A percentile compares a stretch with the other conserved stretches of the same genome.
These are phyloP conservation scores for Diaporthe humulicola DNA, from an alignment of 2,329 filamentous ascomycete species.

Conservation along the genomic window DNA sequence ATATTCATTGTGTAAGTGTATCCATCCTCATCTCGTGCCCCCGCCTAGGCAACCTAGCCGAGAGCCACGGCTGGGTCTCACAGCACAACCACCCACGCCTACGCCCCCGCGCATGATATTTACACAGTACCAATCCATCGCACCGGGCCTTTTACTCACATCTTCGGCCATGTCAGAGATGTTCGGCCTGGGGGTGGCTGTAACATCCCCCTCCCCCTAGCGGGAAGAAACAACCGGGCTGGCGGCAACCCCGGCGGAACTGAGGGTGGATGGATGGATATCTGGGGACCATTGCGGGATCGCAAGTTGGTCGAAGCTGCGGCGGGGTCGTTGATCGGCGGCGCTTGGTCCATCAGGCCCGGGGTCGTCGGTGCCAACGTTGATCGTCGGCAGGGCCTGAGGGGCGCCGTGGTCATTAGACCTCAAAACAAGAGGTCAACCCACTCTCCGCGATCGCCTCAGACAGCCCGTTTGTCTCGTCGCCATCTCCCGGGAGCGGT, in stretches of 20 bases:
- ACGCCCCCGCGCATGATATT: background rate
- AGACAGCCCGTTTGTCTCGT: background rate
- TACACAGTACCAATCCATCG: background rate
- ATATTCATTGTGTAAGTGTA: background rate
- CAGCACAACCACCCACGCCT: background rate
- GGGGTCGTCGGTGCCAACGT: conserved; percentile 12
- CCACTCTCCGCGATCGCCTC: conserved; percentile 9
- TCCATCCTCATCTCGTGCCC: background rate
- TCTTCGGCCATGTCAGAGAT: background rate
- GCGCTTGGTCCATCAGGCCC: conserved; percentile 1
- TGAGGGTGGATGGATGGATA: background rate
- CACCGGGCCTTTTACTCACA: too few relatives aligned
- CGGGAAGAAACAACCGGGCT: background rate
- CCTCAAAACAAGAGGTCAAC: background rate
- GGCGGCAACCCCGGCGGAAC: conserved; percentile 14
- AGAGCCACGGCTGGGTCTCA: background rate
- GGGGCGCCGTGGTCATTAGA: background rate
- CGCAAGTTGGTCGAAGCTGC: conserved; percentile 15
- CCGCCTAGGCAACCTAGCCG: background rate
- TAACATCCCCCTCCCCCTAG: background rate
- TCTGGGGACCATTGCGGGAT: background rate
- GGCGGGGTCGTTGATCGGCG: conserved; percentile 12
- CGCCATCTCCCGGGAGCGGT: background rate
- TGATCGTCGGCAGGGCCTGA: background rate
- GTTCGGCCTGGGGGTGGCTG: too few relatives aligned